Conservation (phyloP, 306 rosid species). For the Notholithocarpus densiflorus region DNA sequence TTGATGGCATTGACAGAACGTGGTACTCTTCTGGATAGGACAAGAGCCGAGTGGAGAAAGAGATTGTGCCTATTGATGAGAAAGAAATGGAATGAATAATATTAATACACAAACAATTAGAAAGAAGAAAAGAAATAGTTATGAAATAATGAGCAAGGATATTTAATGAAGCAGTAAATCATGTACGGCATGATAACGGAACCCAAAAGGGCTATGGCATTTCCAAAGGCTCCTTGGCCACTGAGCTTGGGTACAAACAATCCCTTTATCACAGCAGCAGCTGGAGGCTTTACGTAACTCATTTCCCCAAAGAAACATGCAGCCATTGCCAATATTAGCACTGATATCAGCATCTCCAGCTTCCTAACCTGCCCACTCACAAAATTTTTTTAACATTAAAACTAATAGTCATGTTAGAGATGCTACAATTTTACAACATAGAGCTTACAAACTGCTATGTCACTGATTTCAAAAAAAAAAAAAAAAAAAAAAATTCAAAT, state of each 20-base stretch:
- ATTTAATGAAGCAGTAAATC: neutral
- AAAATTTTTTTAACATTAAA: neutral
- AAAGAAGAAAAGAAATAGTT: too few species aligned
- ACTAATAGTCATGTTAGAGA: neutral
- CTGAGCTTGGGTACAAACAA: conserved; percentile 70
- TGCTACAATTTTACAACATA: too few species aligned
- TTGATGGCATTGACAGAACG: conserved; percentile 69
- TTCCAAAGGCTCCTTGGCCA: conserved; percentile 68
- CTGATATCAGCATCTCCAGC: conserved; percentile 67
- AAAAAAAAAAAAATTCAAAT: too few species aligned
- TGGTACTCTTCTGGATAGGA: conserved; percentile 28
- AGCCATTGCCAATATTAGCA: conserved; percentile 62
- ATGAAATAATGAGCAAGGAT: neutral
- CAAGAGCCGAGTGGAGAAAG: conserved; percentile 81
- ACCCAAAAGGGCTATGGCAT: conserved; percentile 85
- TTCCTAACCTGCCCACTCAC: conserved; percentile 47
- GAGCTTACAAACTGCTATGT: too few species aligned
- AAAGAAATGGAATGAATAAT: neutral
- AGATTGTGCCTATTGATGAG: conserved; percentile 69
- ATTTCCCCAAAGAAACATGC: conserved; percentile 93
- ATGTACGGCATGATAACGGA: conserved; percentile 90
- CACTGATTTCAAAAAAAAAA: too few species aligned
- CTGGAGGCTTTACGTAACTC: conserved; percentile 72
- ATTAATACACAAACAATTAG: neutral
- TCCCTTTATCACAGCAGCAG: conserved; percentile 37